Base-by-base conservation (phyloP, 371 early-diverging fungal genomes). In the Coemansia sp. region DNA sequence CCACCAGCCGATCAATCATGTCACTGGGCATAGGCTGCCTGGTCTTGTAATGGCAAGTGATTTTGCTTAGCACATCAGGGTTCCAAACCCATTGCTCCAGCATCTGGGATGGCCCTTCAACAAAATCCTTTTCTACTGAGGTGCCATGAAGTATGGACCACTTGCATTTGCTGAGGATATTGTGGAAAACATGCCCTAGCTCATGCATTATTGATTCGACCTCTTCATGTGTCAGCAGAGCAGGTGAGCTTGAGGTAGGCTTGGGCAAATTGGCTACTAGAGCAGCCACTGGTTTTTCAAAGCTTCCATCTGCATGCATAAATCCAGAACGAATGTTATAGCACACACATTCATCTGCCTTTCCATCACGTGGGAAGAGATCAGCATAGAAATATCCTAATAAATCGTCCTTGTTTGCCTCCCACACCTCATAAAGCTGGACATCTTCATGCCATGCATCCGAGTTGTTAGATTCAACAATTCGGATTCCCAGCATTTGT, bases 91-190 rank as follows among this genome's bases (percentile, higher is more conserved):
- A 92, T 41, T 84, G 86, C 70, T 87, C 86, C 8, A 87, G 68
- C 88, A 89, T 85, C 76, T 92, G 91, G 30, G 89, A 88, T 32
- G 92, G 92, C 1, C 90, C 89, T 76, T 92, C 93, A 9, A 92
- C 88, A 73, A 92, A 93, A 62, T 92, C 94, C 54, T 86, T 53
- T 69, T 92, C 87, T 51, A 90, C 13, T n/a, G 9, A 89, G 59
- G 77, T 65, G 1, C 92, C 92, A 48, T 88, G 88, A 81, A 90
- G 87, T 20, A 86, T 65, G 6, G 84, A 72, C 69, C 78, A 86
- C 57, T 84, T 83, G 35, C 88, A 87, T 11, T 72, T 40, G 86
- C 82, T 76, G 87, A 88, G 16, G n/a, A 91, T 76, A 59, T 87
- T 80, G 69, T 93, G 93, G 85, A 91, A 86, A 1, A 88, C 89